phyloP scores from a whole-genome alignment of 345 rosid species.

The Populus ilicifolia region DNA sequence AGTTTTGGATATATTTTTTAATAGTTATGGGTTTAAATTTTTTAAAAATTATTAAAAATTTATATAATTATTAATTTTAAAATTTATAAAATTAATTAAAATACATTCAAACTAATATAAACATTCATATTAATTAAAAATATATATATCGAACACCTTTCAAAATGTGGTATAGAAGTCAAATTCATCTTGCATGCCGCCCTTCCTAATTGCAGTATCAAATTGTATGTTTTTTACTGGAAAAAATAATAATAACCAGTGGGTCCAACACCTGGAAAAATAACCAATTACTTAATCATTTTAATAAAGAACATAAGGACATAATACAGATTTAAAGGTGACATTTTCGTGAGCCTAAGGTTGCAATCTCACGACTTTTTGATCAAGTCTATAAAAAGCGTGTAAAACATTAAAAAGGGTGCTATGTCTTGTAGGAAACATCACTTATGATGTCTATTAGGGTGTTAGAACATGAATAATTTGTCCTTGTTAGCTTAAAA shows the following conservation, averaged over 20 bases:
- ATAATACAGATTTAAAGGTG: neutral
- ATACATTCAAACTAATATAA: accelerated
- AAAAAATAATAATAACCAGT: neutral
- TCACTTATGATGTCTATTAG: neutral
- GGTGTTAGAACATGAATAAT: neutral
- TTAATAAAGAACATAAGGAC: constrained; percentile 1
- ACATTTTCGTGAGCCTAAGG: neutral
- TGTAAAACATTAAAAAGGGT: no score
- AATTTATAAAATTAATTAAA: accelerated
- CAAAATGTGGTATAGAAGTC: no score
- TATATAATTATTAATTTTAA: no score
- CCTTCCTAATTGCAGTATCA: neutral
- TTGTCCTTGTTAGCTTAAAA: neutral
- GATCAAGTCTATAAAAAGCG: neutral
- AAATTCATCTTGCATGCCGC: no score
- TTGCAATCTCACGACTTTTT: neutral
- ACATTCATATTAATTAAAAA: no score
- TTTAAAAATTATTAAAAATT: accelerated
- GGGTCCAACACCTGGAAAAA: constrained; percentile 10
- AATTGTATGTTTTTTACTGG: neutral
- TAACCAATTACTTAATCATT: neutral
- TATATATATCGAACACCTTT: no score
- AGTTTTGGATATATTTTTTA: no score
- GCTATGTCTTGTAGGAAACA: neutral
- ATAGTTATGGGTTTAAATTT: accelerated